phyloP scores from a whole-genome alignment of 306 rosid species.

The Rosa multiflora region DNA sequence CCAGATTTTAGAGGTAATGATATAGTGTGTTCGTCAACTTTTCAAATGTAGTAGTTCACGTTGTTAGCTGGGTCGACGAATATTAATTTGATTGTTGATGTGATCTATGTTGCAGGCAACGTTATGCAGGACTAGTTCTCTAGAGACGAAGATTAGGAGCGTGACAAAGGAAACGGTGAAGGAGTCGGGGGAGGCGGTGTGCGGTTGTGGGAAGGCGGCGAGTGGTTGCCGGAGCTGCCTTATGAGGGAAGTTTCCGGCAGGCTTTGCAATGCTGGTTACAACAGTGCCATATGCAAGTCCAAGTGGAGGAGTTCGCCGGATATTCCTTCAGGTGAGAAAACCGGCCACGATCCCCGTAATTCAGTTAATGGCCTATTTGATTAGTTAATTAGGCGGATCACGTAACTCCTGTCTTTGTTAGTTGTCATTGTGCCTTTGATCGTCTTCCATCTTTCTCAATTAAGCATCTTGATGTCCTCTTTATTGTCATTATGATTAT shows the following conservation, averaged over 20 bases:
- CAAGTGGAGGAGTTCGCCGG: constrained; percentile 61
- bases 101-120: constrained; percentile 32
- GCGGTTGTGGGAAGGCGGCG: constrained; percentile 52
- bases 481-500: not conserved
- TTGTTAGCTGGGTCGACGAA: too few relatives aligned
- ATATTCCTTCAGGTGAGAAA: constrained; percentile 62
- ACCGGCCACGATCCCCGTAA: not conserved
- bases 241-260: constrained; percentile 53
- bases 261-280: constrained; percentile 48
- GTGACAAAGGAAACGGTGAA: constrained; percentile 46
- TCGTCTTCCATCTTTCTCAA: not conserved
- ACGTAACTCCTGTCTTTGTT: not conserved
- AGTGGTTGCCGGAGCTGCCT: constrained; percentile 54
- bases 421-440: not conserved
- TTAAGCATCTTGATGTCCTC: not conserved
- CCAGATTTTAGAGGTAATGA: constrained; percentile 57
- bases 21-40: not conserved
- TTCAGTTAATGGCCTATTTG: not conserved
- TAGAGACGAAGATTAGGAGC: constrained; percentile 60
- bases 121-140: constrained; percentile 44
- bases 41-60: not conserved
- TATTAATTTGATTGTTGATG: not conserved
- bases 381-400: not conserved
- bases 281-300: constrained; percentile 74
- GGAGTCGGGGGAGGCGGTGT: constrained; percentile 36